Conservation (phyloP, 768 basidiomycete genomes). For the Amanita pallidorosea region DNA sequence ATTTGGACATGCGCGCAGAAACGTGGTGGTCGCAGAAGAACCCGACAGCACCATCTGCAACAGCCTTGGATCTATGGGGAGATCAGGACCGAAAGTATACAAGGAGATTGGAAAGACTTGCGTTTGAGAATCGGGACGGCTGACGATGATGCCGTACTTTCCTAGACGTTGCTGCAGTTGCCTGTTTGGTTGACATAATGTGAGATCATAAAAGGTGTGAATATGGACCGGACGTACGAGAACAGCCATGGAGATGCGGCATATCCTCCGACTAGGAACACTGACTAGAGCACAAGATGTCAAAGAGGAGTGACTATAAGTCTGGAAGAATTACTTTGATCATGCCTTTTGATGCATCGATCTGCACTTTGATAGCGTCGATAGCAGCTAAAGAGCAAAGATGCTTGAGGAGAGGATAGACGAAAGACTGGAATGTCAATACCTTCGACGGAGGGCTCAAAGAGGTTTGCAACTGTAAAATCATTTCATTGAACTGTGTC, state of each 20-base stretch:
- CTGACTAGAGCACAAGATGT: slow-evolving; percentile 34
- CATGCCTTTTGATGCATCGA: slow-evolving; percentile 54
- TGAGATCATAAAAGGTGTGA: background rate
- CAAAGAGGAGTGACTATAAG: background rate
- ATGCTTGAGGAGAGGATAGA: background rate
- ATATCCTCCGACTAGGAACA: slow-evolving; percentile 77
- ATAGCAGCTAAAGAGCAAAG: slow-evolving; percentile 39
- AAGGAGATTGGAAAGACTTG: slow-evolving; percentile 19
- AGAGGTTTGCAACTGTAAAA: slow-evolving; percentile 53
- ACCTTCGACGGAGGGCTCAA: slow-evolving; percentile 69
- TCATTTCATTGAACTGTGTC: slow-evolving; percentile 12
- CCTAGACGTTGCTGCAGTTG: slow-evolving; percentile 64
- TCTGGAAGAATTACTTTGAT: slow-evolving; percentile 40
- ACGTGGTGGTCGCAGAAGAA: slow-evolving; percentile 84
- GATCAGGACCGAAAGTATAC: background rate
- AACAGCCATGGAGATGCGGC: slow-evolving; percentile 79
- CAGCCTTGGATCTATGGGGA: slow-evolving; percentile 63
- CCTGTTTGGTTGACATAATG: slow-evolving; percentile 10
- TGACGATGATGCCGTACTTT: slow-evolving; percentile 47
- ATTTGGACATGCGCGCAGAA: slow-evolving; percentile 69
- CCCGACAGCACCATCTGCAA: slow-evolving; percentile 75
- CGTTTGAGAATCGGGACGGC: slow-evolving; percentile 75
- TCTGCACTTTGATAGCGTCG: slow-evolving; percentile 57
- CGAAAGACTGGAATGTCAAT: slow-evolving; percentile 1
- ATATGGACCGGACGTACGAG: slow-evolving; percentile 15